A percentile compares a stretch with the other conserved stretches of the same genome.
These are phyloP conservation scores for Amphirosellinia nigrospora DNA, from an alignment of 495 filamentous ascomycete species.

Conservation along the genomic window DNA sequence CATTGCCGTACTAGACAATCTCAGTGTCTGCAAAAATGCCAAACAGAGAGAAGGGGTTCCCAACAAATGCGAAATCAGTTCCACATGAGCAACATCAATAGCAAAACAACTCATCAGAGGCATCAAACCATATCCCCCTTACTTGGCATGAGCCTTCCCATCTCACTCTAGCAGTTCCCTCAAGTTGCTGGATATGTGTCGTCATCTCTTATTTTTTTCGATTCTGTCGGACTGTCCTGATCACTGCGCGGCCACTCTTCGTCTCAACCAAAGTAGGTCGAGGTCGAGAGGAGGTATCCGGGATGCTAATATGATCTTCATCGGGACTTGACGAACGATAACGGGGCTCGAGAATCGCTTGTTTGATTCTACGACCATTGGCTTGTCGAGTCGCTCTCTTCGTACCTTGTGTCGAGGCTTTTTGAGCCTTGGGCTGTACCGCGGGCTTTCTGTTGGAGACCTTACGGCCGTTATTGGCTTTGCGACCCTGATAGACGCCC, in stretches of 20 bases:
- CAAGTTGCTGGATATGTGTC: background rate
- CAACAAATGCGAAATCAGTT: background rate
- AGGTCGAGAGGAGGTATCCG: background rate
- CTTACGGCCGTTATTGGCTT: background rate
- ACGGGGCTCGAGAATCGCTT: background rate
- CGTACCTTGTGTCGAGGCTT: background rate
- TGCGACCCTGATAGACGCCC: background rate
- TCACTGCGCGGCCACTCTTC: slow-evolving; percentile 6
- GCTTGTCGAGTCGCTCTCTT: background rate
- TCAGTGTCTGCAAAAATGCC: background rate
- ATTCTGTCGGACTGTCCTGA: background rate
- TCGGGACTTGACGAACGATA: background rate
- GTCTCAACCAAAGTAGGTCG: slow-evolving; percentile 5
- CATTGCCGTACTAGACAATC: background rate
- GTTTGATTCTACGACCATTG: background rate
- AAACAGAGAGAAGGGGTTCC: background rate
- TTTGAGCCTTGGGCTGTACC: background rate
- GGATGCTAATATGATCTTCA: background rate
- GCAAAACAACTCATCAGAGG: background rate
- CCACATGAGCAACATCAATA: background rate
- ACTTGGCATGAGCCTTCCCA: background rate
- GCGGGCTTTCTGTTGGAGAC: background rate
- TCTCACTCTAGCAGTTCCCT: background rate
- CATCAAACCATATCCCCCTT: background rate
- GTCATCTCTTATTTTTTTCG: background rate